Base-by-base conservation (phyloP, 192 early-diverging fungal genomes). In the Coemansia sp. region DNA sequence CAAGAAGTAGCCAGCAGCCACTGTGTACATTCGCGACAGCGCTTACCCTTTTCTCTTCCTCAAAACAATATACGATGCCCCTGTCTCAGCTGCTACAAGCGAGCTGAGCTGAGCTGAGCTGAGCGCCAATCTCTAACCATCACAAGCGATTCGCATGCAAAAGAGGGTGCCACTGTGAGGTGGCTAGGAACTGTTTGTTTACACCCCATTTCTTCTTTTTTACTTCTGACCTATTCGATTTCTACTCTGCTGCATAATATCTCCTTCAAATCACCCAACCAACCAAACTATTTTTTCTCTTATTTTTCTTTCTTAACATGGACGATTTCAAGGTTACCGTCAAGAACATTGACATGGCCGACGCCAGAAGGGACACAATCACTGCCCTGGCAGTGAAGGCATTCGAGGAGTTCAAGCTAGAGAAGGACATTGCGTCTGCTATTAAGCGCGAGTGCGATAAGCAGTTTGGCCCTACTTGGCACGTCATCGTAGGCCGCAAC, bases 391-490 rank as follows among this genome's bases (percentile, higher is more conserved):
- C 92, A 33, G 88, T 89, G 53, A 85, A 87, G 55, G 96, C 95
- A 56, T 86, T 93, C 70, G 92, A 95, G 64, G 94, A 95, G 76
- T 94, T 91, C 87, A 89, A 91, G 62, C 89, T 96, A 59, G 97
- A 99, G 77, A 98, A 98, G 86, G 97, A 99, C 67, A 98, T 98
- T 71, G 96, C 97, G 46, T 91, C 95, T 20, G 89, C 90, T 75
- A 93, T 99, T 85, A 99, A 99, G 87, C 89, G 94, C 67, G 96
- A 97, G 69, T 98, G 96, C 71, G 97, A 99, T 86, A 93, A 92
- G 82, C 93, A 95, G 87, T 95, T 94, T 79, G 94, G 95, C 71
- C 89, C 92, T 13, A 95, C 96, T 58, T 99, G 97, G 96, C 97
- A 99, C 74, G 94, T 93, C 69, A 93, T 99, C 58, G 97, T 99